phyloP scores from a whole-genome alignment of 2,329 filamentous ascomycete genomes.

The Teratosphaeria zuluensis region DNA sequence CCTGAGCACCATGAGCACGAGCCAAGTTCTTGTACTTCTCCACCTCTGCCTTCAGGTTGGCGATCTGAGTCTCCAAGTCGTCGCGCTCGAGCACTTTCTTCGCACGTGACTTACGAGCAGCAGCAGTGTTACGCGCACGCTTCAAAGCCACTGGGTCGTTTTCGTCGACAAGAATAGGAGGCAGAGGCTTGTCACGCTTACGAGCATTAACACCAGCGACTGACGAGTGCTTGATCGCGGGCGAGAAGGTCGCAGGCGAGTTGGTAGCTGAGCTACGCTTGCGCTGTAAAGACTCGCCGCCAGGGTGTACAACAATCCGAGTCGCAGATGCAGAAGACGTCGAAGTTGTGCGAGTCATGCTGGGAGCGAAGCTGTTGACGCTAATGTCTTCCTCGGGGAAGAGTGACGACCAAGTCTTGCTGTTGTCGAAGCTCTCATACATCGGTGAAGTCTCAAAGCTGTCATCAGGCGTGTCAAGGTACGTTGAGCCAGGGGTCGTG shows the following conservation, averaged over 20 bases:
- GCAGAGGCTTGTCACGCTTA: conserved; percentile 70
- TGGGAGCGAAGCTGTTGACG: conserved; percentile 9
- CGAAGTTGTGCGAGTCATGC: conserved; percentile 32
- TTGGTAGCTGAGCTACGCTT: conserved; percentile 29
- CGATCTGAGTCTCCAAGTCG: conserved; percentile 63
- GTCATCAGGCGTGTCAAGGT: conserved; percentile 63
- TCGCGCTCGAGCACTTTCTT: conserved; percentile 72
- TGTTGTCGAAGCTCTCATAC: conserved; percentile 46
- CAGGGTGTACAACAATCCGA: conserved; percentile 29
- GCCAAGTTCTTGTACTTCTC: conserved; percentile 20
- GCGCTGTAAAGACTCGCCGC: conserved; percentile 16
- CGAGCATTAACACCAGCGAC: conserved; percentile 60
- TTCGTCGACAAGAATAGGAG: conserved; percentile 68
- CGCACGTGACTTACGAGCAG: conserved; percentile 84
- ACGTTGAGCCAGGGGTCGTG: conserved; percentile 69
- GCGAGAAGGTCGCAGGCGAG: conserved; percentile 31
- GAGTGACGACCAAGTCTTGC: conserved; percentile 61
- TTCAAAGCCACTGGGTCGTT: conserved; percentile 72
- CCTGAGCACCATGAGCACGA: conserved; percentile 4
- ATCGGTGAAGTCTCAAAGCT: conserved; percentile 70
- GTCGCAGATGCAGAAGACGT: conserved; percentile 26
- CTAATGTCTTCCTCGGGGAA: conserved; percentile 47
- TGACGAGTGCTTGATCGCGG: conserved; percentile 52
- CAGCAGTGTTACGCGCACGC: conserved; percentile 86
- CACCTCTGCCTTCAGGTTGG: conserved; percentile 34